Percentiles rank a stretch among this genome's conserved stretches.
Conservation (phyloP, 1,284 basidiomycete genomes). For the Apiotrichum siamense region DNA sequence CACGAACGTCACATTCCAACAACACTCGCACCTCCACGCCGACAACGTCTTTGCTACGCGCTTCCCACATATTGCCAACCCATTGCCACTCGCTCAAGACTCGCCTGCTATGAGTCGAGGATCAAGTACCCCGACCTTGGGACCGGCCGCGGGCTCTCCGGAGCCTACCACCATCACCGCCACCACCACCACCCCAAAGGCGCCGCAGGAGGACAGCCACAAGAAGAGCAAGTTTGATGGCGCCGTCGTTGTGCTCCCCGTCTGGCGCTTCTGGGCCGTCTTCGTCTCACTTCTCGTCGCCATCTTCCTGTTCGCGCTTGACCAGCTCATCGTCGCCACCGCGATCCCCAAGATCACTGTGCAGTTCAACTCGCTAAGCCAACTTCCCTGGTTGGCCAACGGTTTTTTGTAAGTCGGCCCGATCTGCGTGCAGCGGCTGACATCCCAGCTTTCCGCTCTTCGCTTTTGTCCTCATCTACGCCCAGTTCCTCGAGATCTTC, state of each 20-base stretch:
- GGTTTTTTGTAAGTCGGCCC: slow-evolving; percentile 35
- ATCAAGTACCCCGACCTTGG: too few species aligned
- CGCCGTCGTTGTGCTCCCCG: background rate
- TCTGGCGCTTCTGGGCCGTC: slow-evolving; percentile 33
- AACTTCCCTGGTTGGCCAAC: slow-evolving; percentile 47
- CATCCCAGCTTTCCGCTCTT: slow-evolving; percentile 40
- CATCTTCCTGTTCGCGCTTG: slow-evolving; percentile 44
- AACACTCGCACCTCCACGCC: too few species aligned
- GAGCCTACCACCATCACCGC: too few species aligned
- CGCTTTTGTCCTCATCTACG: slow-evolving; percentile 46
- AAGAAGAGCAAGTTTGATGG: background rate
- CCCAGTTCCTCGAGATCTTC: slow-evolving; percentile 46
- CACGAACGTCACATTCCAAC: too few species aligned
- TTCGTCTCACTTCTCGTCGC: slow-evolving; percentile 33
- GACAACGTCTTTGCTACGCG: too few species aligned
- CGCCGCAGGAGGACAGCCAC: too few species aligned
- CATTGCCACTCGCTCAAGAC: too few species aligned
- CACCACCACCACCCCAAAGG: too few species aligned
- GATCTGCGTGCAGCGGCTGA: background rate
- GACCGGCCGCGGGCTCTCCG: too few species aligned
- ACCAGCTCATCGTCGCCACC: slow-evolving; percentile 50
- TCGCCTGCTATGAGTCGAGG: too few species aligned
- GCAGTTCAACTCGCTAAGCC: slow-evolving; percentile 47
- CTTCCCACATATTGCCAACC: too few species aligned
- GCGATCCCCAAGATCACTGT: slow-evolving; percentile 46